These are phyloP conservation scores for Canna indica DNA, from an alignment of 176 grass and related monocot species.

Conservation along the genomic window DNA sequence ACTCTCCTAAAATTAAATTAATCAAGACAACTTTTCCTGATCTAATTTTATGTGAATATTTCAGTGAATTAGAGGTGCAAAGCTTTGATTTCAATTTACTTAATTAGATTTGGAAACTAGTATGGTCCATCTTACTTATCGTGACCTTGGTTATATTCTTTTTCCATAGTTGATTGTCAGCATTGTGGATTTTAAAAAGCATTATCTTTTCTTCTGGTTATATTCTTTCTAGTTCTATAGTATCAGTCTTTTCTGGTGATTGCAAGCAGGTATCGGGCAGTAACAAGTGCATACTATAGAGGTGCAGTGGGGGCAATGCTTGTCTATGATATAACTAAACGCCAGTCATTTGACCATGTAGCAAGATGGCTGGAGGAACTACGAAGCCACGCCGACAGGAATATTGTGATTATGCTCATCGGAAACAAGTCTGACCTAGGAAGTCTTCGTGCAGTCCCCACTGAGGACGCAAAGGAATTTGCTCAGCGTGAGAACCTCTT, in stretches of 20 bases:
- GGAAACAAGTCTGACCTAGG: slow-evolving; percentile 5
- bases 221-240: no score
- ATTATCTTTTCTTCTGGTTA: neutral
- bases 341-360: slow-evolving; percentile 3
- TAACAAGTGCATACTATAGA: slow-evolving; percentile 7
- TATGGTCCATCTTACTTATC: no score
- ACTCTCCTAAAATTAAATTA: no score
- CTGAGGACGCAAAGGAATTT: slow-evolving; percentile 1
- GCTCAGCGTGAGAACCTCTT: neutral
- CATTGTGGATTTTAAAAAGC: neutral
- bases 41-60: no score
- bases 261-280: neutral
- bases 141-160: neutral
- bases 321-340: neutral
- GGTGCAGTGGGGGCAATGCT: slow-evolving; percentile 6
- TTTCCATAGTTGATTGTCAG: neutral
- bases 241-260: neutral
- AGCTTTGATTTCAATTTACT: no score
- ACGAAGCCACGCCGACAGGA: neutral
- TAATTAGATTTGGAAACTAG: no score
- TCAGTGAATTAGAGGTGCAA: no score
- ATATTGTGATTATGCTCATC: slow-evolving; percentile 3
- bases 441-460: slow-evolving; percentile 1
- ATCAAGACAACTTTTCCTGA: no score
- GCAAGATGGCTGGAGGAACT: slow-evolving; percentile 7